phyloP scores from a whole-genome alignment of 495 filamentous ascomycete species.

The Hypoxylon trugodes region DNA sequence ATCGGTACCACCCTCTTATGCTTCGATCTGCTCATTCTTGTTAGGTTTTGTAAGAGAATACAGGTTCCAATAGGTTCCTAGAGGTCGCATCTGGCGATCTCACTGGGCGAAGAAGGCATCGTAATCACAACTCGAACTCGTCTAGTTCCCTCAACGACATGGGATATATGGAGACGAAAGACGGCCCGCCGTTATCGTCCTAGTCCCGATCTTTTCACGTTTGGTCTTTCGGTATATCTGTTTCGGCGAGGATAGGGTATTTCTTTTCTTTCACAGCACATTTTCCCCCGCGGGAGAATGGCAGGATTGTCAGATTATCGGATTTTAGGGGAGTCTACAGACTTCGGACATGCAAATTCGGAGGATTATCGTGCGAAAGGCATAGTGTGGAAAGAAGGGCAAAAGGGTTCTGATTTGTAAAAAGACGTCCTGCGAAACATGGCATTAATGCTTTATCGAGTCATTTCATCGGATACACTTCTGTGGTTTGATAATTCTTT shows the following conservation, averaged over 20 bases:
- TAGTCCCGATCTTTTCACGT: slow-evolving; percentile 6
- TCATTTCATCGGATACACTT: background rate
- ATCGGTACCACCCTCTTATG: slow-evolving; percentile 12
- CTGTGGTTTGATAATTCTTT: slow-evolving; percentile 2
- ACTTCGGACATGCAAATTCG: no score
- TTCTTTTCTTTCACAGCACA: slow-evolving; percentile 30
- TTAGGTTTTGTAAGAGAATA: slow-evolving; percentile 36
- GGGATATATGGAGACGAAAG: background rate
- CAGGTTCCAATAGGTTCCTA: slow-evolving; percentile 27
- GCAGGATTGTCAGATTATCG: slow-evolving; percentile 27
- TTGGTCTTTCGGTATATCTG: slow-evolving; percentile 33
- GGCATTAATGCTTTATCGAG: no score
- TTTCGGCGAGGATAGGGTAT: slow-evolving; percentile 24
- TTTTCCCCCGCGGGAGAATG: slow-evolving; percentile 42
- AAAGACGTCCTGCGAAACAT: background rate
- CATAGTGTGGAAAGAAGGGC: slow-evolving; percentile 17
- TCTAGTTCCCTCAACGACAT: slow-evolving; percentile 8
- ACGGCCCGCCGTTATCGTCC: background rate
- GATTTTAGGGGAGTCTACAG: slow-evolving; percentile 8
- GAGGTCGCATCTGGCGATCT: slow-evolving; percentile 2
- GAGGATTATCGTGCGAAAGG: slow-evolving; percentile 16
- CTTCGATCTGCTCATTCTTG: slow-evolving; percentile 34
- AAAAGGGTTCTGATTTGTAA: slow-evolving; percentile 6
- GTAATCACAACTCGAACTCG: slow-evolving; percentile 2
- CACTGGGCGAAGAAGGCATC: background rate